Evolutionary conservation across 352 stramenopile genomes (phyloP), one percentile per base, ranked within the genome.

Genomic region (Phytophthora chlamydospora): DNA sequence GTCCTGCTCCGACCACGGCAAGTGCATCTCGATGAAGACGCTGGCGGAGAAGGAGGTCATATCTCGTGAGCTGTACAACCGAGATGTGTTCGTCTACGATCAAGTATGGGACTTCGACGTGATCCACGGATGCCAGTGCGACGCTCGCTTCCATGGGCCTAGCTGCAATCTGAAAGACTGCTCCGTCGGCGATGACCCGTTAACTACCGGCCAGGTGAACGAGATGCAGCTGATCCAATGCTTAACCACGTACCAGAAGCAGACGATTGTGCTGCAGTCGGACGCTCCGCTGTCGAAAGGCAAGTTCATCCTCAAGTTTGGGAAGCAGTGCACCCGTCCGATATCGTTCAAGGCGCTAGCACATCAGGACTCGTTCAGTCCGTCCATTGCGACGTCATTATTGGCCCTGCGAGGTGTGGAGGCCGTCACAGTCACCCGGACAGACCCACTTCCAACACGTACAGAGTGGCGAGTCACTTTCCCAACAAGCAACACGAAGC

Each of bases 121-220:
- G 42, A 75, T 96, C 12, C 75, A 85, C 34, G 88, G 86, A 19
- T 97, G 90, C 43, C 55, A 71, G 12, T 96, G 89, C 44, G 85
- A 97, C 49, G 42, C 58, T 6, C 81, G 81, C 2, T 96, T 80
- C 50, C 43, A 71, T 10, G 72, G 78, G 7, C 33, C 72, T 3
- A 83, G 74, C 54, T 92, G 87, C 48, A 63, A 52, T 5, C 50
- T 90, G 10, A 91, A 91, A 68, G 60, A 52, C n/a, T 93, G 84
- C 53, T 68, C 80, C 0, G 27, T 76, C 0, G 84, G 84, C 7
- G 84, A 91, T n/a, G 84, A 93, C n/a, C 82, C 84, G 2, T 64
- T 93, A 10, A 90, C 80, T 19, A 75, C 64, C 0, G 57, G 40
- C 2, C 82, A 93, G 40, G 42, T 73, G 2, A 81, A 93, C 31